Percentiles rank a stretch among this genome's conserved stretches.
phyloP scores from a whole-genome alignment of 208 protist genomes.

The Trypanosoma caninum region DNA sequence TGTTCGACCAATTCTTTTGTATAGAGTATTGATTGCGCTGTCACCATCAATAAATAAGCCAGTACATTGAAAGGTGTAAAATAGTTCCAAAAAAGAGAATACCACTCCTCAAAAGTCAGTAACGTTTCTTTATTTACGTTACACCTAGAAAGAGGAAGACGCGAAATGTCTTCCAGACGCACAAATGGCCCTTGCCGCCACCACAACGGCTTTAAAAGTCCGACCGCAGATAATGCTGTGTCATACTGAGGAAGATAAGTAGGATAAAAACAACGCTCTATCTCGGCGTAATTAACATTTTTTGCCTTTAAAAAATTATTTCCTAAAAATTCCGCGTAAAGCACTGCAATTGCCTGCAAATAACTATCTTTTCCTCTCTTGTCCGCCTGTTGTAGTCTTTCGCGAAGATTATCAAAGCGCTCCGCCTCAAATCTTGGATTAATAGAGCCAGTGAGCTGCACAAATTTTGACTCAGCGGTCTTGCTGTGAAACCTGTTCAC shows the following conservation, averaged over 20 bases:
- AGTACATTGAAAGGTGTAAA: constrained; percentile 74
- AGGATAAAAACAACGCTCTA: constrained; percentile 85
- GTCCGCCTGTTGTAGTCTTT: constrained; percentile 62
- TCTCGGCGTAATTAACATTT: constrained; percentile 58
- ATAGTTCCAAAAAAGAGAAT: constrained; percentile 90
- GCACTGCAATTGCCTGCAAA: constrained; percentile 78
- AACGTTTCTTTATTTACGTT: constrained; percentile 51
- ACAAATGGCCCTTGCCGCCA: constrained; percentile 69
- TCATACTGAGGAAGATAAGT: constrained; percentile 61
- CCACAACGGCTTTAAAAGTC: constrained; percentile 59
- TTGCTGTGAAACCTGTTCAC: constrained; percentile 83
- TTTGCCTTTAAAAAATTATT: constrained; percentile 62
- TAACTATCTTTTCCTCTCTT: constrained; percentile 68
- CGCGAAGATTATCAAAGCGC: constrained; percentile 73
- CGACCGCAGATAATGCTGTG: constrained; percentile 44
- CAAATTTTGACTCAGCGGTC: constrained; percentile 66
- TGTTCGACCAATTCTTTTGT: constrained; percentile 74
- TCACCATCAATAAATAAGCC: constrained; percentile 80
- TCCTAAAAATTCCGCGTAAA: constrained; percentile 78
- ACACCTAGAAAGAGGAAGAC: constrained; percentile 74
- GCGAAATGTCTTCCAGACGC: constrained; percentile 80
- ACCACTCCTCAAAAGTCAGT: constrained; percentile 84
- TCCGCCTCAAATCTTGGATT: constrained; percentile 76
- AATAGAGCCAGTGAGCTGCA: constrained; percentile 58
- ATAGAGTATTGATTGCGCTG: constrained; percentile 60